phyloP scores from a whole-genome alignment of 352 stramenopile species.

The Pythium pyrilobum region DNA sequence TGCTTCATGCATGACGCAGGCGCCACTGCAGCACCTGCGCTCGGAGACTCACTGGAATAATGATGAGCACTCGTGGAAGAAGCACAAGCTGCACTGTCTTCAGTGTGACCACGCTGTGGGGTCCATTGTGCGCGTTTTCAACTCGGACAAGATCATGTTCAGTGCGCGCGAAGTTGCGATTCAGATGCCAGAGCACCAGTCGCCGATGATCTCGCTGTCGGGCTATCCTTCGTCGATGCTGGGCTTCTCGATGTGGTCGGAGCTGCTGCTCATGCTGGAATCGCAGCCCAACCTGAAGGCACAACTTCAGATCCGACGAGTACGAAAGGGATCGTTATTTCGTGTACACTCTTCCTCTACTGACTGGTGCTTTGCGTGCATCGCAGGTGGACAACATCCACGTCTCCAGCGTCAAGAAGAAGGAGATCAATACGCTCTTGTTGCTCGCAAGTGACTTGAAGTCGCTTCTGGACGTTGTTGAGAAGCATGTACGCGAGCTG shows the following conservation, averaged over 20 bases:
- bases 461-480: conserved; percentile 51
- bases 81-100: conserved; percentile 62
- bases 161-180: conserved; percentile 59
- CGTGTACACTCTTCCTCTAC: neutral
- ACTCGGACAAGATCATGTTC: conserved; percentile 70
- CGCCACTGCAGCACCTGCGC: conserved; percentile 49
- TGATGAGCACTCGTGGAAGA: conserved; percentile 41
- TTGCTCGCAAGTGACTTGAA: conserved; percentile 58
- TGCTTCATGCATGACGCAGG: conserved; percentile 59
- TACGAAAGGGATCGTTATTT: conserved; percentile 10
- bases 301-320: conserved; percentile 51
- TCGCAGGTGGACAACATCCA: conserved; percentile 58
- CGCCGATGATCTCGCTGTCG: conserved; percentile 62
- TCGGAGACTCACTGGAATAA: conserved; percentile 34
- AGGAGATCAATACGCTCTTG: conserved; percentile 55
- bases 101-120: conserved; percentile 59
- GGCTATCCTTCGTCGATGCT: conserved; percentile 71
- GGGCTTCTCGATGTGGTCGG: conserved; percentile 72
- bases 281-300: conserved; percentile 64
- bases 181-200: conserved; percentile 66
- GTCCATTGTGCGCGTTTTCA: conserved; percentile 51
- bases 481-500: conserved; percentile 43
- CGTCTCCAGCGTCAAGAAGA: conserved; percentile 36
- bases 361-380: neutral
- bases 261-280: conserved; percentile 72